Conservation (phyloP, 2,329 filamentous ascomycete genomes). For the Claviceps humidiphila region DNA sequence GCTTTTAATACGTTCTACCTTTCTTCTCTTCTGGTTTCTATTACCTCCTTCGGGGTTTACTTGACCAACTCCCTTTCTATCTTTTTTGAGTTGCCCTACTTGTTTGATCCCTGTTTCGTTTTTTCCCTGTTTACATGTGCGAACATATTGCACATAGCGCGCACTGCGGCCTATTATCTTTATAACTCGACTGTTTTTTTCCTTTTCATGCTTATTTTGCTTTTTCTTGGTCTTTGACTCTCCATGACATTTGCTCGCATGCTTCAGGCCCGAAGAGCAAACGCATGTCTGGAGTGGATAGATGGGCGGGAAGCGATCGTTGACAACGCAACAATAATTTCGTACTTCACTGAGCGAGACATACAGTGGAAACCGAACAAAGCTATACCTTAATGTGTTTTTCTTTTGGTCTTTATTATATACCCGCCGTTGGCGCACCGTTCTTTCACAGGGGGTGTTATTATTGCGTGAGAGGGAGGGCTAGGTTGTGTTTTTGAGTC, state of each 20-base stretch:
- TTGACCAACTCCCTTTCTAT: no score
- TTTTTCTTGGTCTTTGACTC: neutral
- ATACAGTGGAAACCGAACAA: neutral
- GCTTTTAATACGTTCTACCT: neutral
- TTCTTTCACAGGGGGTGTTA: neutral
- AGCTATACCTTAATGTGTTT: conserved; percentile 4
- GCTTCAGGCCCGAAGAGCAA: neutral
- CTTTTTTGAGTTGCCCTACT: no score
- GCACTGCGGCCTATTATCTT: neutral
- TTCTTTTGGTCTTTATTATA: conserved; percentile 7
- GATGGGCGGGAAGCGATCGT: neutral
- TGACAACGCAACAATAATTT: neutral
- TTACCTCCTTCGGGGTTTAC: no score
- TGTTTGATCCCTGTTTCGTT: no score
- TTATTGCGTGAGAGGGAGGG: no score
- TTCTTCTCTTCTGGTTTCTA: neutral
- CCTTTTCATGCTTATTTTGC: neutral
- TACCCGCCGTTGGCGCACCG: conserved; percentile 3
- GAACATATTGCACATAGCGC: no score
- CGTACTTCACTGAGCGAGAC: neutral
- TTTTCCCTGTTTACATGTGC: no score
- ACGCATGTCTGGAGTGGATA: neutral
- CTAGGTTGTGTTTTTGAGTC: no score
- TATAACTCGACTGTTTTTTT: neutral
- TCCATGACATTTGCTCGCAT: neutral